Percentiles rank a stretch among this genome's conserved stretches.
These are phyloP conservation scores for Vachellia pachyceras DNA, from an alignment of 306 rosid genomes.

Conservation along the genomic window DNA sequence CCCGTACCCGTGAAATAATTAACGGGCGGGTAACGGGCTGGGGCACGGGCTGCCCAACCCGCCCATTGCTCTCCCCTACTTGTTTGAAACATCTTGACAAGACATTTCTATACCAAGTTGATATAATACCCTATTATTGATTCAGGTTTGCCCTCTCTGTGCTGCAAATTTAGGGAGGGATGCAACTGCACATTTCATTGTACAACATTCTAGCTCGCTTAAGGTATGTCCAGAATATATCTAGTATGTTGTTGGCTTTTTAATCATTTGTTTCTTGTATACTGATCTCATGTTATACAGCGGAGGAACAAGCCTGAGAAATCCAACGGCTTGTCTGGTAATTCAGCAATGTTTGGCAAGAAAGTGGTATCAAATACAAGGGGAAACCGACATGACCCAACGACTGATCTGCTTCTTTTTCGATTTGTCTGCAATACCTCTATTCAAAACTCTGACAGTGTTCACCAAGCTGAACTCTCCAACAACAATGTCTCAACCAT, in stretches of 20 bases:
- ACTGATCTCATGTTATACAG: constrained; percentile 49
- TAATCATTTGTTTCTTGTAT: constrained; percentile 28
- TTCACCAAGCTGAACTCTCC: constrained; percentile 43
- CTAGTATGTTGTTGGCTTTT: constrained; percentile 12
- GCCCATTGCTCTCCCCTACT: no score
- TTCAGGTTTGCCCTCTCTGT: constrained; percentile 93
- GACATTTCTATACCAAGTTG: constrained; percentile 4
- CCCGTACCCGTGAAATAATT: no score
- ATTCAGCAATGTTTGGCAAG: constrained; percentile 61
- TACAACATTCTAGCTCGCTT: constrained; percentile 68
- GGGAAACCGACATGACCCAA: constrained; percentile 56
- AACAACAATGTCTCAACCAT: constrained; percentile 37
- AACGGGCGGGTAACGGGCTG: no score
- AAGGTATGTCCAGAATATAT: constrained; percentile 56
- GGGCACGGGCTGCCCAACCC: no score
- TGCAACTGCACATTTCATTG: constrained; percentile 64
- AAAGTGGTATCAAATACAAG: constrained; percentile 46
- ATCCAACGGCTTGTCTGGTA: constrained; percentile 57
- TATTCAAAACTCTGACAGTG: constrained; percentile 38
- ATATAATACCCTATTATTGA: constrained; percentile 30
- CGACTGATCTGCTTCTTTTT: constrained; percentile 79
- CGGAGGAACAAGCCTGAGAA: constrained; percentile 69
- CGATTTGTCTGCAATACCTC: constrained; percentile 64
- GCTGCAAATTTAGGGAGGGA: constrained; percentile 83
- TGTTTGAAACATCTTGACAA: background rate